Evolutionary conservation across 345 rosid species (phyloP).

Genomic region (Linum trigynum): DNA sequence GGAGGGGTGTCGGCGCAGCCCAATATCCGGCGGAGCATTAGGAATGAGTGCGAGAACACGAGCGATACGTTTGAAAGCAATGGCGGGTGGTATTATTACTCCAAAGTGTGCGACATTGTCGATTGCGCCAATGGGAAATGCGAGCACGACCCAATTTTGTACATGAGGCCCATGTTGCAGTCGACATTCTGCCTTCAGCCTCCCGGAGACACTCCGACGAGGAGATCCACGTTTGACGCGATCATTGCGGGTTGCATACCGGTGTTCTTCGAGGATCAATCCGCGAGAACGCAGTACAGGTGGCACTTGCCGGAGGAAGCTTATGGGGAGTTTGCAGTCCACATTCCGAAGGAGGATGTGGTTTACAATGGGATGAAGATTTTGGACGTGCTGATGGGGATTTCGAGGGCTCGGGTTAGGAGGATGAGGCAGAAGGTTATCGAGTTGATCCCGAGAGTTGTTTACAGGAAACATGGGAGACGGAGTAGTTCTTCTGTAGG

Average conservation of each 20-base stretch:
- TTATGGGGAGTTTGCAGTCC: slow-evolving; percentile 49
- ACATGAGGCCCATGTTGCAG: slow-evolving; percentile 70
- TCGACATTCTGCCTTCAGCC: slow-evolving; percentile 83
- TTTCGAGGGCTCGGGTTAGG: slow-evolving; percentile 48
- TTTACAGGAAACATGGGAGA: slow-evolving; percentile 77
- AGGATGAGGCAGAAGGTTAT: slow-evolving; percentile 61
- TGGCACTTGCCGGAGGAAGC: slow-evolving; percentile 68
- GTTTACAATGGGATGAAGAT: slow-evolving; percentile 58
- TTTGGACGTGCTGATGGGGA: slow-evolving; percentile 58
- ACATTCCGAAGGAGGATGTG: slow-evolving; percentile 73
- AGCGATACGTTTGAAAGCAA: not conserved
- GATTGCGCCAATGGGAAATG: slow-evolving; percentile 88
- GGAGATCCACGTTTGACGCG: slow-evolving; percentile 75
- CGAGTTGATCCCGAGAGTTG: slow-evolving; percentile 63
- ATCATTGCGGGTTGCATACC: slow-evolving; percentile 84
- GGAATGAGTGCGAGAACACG: slow-evolving; percentile 54
- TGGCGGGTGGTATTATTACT: slow-evolving; percentile 12
- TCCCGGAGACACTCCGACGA: slow-evolving; percentile 78
- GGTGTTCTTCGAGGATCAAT: slow-evolving; percentile 75
- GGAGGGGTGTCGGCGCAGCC: slow-evolving; percentile 56
- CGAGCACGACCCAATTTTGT: slow-evolving; percentile 77
- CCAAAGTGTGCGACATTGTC: slow-evolving; percentile 54
- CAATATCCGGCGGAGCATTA: slow-evolving; percentile 72
- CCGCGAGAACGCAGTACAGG: slow-evolving; percentile 56
- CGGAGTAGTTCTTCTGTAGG: slow-evolving; percentile 39